These are phyloP conservation scores for Phytophthora ohioensis DNA, from an alignment of 352 stramenopile genomes.

Conservation along the genomic window DNA sequence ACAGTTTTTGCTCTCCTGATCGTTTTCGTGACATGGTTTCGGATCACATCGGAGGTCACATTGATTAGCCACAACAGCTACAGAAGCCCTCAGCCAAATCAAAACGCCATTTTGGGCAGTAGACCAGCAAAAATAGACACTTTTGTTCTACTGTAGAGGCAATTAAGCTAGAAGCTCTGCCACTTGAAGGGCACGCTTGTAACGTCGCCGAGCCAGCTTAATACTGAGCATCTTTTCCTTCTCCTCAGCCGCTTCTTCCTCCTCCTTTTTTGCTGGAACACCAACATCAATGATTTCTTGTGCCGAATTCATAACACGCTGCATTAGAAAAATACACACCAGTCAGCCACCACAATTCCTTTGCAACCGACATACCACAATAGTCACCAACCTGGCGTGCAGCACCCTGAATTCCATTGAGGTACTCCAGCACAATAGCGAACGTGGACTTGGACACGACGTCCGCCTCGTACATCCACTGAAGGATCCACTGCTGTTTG, in stretches of 20 bases:
- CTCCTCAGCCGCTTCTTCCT: constrained; percentile 43
- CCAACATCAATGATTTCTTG: constrained; percentile 79
- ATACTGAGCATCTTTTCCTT: constrained; percentile 66
- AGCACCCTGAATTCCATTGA: constrained; percentile 73
- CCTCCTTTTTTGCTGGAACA: constrained; percentile 57
- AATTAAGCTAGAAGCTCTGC: constrained; percentile 69
- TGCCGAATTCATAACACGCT: constrained; percentile 76
- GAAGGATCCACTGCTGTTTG: constrained; percentile 85
- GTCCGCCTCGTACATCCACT: constrained; percentile 86
- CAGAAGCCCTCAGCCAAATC: background rate
- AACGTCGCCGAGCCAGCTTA: constrained; percentile 70
- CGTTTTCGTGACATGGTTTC: constrained; percentile 55
- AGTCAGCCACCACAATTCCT: background rate
- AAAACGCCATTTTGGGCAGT: background rate
- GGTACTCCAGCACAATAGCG: constrained; percentile 74
- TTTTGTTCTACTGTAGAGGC: constrained; percentile 24
- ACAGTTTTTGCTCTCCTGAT: constrained; percentile 43
- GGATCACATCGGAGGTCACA: constrained; percentile 48
- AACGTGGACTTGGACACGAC: constrained; percentile 88
- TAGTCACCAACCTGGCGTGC: constrained; percentile 55
- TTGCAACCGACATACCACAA: background rate
- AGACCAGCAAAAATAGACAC: constrained; percentile 24
- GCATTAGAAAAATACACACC: constrained; percentile 2
- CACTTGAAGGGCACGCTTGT: constrained; percentile 84
- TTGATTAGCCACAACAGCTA: constrained; percentile 15